phyloP scores from a whole-genome alignment of 331 rosid genomes.

The Telfairia occidentalis region DNA sequence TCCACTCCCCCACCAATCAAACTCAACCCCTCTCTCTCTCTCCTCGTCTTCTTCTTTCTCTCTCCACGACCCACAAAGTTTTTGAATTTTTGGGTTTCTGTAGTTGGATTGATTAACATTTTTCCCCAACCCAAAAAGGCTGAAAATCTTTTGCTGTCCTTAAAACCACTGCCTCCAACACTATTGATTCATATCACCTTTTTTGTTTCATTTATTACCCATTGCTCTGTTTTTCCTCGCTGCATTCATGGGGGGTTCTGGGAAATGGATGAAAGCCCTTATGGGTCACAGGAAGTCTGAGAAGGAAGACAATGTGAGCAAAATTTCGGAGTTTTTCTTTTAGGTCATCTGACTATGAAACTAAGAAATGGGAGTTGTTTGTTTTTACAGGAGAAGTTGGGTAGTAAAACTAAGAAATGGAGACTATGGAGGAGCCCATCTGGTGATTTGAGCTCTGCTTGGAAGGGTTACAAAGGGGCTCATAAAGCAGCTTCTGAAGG shows the following conservation, averaged over 20 bases:
- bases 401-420: constrained; percentile 73
- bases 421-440: constrained; percentile 80
- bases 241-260: constrained; percentile 69
- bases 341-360: neutral
- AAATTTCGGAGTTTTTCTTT: neutral
- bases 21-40: no score
- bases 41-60: neutral
- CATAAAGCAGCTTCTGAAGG: constrained; percentile 63
- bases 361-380: neutral
- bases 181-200: neutral
- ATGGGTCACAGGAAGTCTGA: constrained; percentile 66
- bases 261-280: constrained; percentile 77
- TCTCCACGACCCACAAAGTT: constrained; percentile 8
- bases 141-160: neutral
- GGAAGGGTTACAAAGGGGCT: constrained; percentile 70
- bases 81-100: neutral
- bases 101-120: neutral
- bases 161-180: neutral
- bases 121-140: neutral
- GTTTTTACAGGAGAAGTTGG: constrained; percentile 33
- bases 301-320: constrained; percentile 53
- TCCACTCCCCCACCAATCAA: constrained; percentile 17
- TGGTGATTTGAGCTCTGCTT: constrained; percentile 45
- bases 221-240: neutral
- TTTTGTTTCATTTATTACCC: neutral